Base-by-base conservation (phyloP, 2,329 filamentous ascomycete species). In the Colletotrichum truncatum region DNA sequence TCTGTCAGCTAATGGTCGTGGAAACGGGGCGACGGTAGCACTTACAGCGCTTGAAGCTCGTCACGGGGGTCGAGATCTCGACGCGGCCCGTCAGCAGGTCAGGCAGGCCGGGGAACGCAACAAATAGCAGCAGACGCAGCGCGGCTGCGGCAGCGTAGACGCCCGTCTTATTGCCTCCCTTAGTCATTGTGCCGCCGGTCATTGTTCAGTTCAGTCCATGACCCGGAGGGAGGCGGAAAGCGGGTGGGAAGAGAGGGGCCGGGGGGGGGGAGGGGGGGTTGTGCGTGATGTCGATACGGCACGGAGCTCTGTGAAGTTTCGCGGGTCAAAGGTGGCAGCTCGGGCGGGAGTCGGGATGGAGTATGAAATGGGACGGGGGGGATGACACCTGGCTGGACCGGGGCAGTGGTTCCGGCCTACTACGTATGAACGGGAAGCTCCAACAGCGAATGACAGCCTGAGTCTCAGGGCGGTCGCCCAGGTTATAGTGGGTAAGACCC, bases 21-120 rank as follows among this genome's bases (percentile, higher is more conserved):
- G n/a, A 39, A 12, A 6, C 1, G 4, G 12, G 3, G 26, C 8
- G 26, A 41, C 51, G 51, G 45, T 5, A 41, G 3, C 1, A 79
- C 91, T 78, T 85, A 97, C 94, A 84, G 88, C 96, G 89, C 84
- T 98, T 98, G 87, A 98, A 99, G 86, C 95, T 97, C 72, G 93
- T 98, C 48, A 98, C 92, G 38, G 96, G 95, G 21, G 96, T 99
- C 45, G 96, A 98, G 73, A 99, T 91, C 84, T 99, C 96, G 73
- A 98, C 96, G 75, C 96, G 91, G 69, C 91, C 92, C 18, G 93
- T 96, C 68, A 99, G 85, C 68, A 97, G 85, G 76, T 94, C 90
- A 55, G 95, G 93, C 39, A 99, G 84, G 36, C 87, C 88, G 68
- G 96, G 94, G 75, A 98, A 97, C 63, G 89, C 84, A 64, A 90